Evolutionary conservation across 2,329 filamentous ascomycete species (phyloP).

Genomic region (Aaosphaeria arxii): DNA sequence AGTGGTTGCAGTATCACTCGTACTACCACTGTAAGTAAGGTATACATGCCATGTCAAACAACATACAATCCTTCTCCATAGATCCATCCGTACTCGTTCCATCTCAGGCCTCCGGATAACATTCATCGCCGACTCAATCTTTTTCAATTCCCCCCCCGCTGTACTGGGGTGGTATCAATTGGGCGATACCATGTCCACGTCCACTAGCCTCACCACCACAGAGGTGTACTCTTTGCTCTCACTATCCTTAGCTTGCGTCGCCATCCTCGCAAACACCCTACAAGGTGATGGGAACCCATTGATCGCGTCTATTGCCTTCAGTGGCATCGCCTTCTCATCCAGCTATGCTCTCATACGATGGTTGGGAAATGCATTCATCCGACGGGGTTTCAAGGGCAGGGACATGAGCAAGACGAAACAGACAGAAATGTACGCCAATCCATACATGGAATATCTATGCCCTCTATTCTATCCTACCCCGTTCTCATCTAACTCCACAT

Average conservation of each 20-base stretch:
- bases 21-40: too few species aligned
- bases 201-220: slow-evolving; percentile 45
- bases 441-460: not conserved
- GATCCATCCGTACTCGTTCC: too few species aligned
- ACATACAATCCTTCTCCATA: too few species aligned
- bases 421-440: slow-evolving; percentile 64
- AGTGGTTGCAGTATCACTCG: too few species aligned
- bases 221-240: slow-evolving; percentile 59
- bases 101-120: too few species aligned
- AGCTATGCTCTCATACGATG: slow-evolving; percentile 87
- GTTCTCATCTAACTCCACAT: slow-evolving; percentile 4
- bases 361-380: slow-evolving; percentile 87
- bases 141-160: not conserved
- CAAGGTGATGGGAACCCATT: slow-evolving; percentile 84
- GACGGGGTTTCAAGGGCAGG: slow-evolving; percentile 81
- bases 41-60: too few species aligned
- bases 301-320: slow-evolving; percentile 83
- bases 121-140: not conserved
- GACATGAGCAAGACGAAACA: slow-evolving; percentile 79
- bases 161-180: not conserved
- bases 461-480: not conserved
- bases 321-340: slow-evolving; percentile 76
- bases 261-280: slow-evolving; percentile 77
- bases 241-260: slow-evolving; percentile 66
- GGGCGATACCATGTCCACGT: slow-evolving; percentile 11